Conservation (phyloP, 2,329 filamentous ascomycete genomes). For the Macroventuria anomochaeta region DNA sequence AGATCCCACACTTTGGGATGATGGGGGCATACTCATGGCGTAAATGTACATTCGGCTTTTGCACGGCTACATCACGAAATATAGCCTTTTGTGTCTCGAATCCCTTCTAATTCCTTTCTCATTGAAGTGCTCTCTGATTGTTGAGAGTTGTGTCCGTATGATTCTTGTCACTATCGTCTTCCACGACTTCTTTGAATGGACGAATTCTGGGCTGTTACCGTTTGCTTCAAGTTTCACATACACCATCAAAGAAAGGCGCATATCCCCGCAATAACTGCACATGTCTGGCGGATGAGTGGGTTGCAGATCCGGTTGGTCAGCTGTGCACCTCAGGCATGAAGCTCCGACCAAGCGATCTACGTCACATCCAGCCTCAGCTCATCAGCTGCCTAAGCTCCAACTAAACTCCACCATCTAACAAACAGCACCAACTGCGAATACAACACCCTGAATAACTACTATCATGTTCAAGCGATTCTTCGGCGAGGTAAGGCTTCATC, state of each 20-base stretch:
- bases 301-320: constrained; percentile 18
- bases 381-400: constrained; percentile 26
- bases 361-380: constrained; percentile 36
- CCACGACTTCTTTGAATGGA: not conserved
- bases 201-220: not conserved
- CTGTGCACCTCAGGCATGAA: constrained; percentile 13
- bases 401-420: constrained; percentile 20
- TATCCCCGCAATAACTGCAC: constrained; percentile 10
- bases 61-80: constrained; percentile 43
- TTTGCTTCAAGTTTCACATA: not conserved
- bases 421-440: constrained; percentile 6
- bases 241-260: not conserved
- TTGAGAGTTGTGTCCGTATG: not conserved
- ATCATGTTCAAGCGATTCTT: constrained; percentile 57
- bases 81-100: constrained; percentile 37
- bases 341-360: constrained; percentile 31
- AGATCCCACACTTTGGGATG: constrained; percentile 46
- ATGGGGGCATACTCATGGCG: constrained; percentile 51
- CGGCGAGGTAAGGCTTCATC: constrained; percentile 48
- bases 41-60: constrained; percentile 48
- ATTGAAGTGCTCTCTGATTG: not conserved
- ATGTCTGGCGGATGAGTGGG: constrained; percentile 1
- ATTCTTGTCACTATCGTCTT: not conserved
- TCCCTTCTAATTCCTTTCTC: not conserved
- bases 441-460: constrained; percentile 3